Base-by-base conservation (phyloP, 2,329 filamentous ascomycete species). In the Apiospora phragmitis region DNA sequence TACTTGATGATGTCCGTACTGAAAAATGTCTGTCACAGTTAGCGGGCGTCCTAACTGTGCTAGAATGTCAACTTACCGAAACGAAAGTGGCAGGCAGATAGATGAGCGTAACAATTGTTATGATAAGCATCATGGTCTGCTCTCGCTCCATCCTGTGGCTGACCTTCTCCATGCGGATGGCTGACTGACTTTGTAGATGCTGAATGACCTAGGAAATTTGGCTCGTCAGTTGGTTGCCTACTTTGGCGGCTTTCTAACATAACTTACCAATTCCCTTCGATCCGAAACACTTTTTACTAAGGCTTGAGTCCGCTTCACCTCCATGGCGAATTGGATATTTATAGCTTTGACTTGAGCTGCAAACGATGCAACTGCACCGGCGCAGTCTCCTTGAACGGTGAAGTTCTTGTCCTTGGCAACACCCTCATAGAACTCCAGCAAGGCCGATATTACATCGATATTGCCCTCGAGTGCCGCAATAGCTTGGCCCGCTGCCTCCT, bases 391-490 rank as follows among this genome's bases (percentile, higher is more conserved):
- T 8, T 67, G 66, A 14, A 74, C 69, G 24, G 72, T 72, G 47
- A 81, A 81, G 35, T 76, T 65, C 12, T 73, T 70, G 55, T 79
- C 73, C 0, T 69, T 65, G 4, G 67, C 62, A 11, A 81, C 66
- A 5, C 71, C 41, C 12, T 68, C 59, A 70, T 82, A 82, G 45
- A 80, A 82, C 1, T 70, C 71, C 21, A 70, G 49, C 14, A 82
- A 71, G 0, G 76, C 76, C 7, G 70, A 72, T 9, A 85, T 75
- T 4, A 85, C 76, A 42, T 82, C 78, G 2, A 77, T 71, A 70
- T 85, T 85, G 0, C 79, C 75, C 29, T 83, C 76, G 2, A 85
- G 70, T 1, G 81, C 74, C 74, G 82, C 81, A 26, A 81, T 75
- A 0, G 76, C 78, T 43, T 81, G 77, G 43, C 78, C 81, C 1